Conservation (phyloP, 129 eudicot genomes). For the Ambrosia artemisiifolia region DNA sequence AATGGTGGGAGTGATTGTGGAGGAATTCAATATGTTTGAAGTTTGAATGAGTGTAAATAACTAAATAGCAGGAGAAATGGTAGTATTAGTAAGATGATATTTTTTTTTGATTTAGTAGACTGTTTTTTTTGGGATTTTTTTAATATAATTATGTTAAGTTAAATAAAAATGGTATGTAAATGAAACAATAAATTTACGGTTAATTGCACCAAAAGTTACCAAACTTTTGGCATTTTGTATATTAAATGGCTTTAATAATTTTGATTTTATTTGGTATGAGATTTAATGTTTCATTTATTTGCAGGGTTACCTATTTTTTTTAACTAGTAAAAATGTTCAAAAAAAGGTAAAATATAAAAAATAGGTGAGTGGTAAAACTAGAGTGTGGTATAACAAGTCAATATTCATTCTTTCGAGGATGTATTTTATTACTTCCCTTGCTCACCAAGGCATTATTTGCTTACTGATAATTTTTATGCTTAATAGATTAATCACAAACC, state of each 20-base stretch:
- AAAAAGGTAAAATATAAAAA: too few relatives aligned
- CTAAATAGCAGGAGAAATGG: slow-evolving; percentile 22
- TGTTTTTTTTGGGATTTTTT: background rate
- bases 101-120: slow-evolving; percentile 20
- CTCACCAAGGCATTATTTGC: slow-evolving; percentile 10
- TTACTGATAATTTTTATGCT: background rate
- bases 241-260: background rate
- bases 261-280: background rate
- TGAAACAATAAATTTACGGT: background rate
- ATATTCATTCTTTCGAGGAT: background rate
- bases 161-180: too few relatives aligned
- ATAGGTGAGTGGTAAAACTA: too few relatives aligned
- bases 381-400: background rate
- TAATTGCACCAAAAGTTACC: background rate
- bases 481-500: slow-evolving; percentile 24
- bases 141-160: background rate
- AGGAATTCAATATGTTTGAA: slow-evolving; percentile 23
- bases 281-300: too few relatives aligned
- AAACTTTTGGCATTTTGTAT: background rate
- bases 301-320: too few relatives aligned
- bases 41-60: slow-evolving; percentile 34
- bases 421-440: slow-evolving; percentile 23
- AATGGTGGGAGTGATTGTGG: slow-evolving; percentile 25
- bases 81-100: slow-evolving; percentile 7
- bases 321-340: too few relatives aligned